A percentile compares a stretch with the other conserved stretches of the same genome.
phyloP scores from a whole-genome alignment of 2,329 filamentous ascomycete species.

The Aureobasidium sp. region DNA sequence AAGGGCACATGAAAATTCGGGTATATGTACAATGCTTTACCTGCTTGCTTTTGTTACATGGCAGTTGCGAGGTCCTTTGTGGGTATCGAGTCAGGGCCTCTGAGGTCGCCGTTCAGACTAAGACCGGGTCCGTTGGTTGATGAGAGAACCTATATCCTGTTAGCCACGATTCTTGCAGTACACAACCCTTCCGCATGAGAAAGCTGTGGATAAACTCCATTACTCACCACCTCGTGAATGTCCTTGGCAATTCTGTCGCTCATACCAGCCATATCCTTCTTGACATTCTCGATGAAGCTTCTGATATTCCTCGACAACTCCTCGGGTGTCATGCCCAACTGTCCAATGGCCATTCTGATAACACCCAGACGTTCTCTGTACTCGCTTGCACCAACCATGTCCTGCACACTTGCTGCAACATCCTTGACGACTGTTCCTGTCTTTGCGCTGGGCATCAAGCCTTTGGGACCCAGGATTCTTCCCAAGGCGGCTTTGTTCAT shows the following conservation, averaged over 20 bases:
- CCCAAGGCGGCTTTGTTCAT: slow-evolving; percentile 76
- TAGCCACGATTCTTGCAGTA: not conserved
- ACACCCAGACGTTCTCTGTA: slow-evolving; percentile 83
- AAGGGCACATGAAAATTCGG: not conserved
- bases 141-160: slow-evolving; percentile 56
- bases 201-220: slow-evolving; percentile 31
- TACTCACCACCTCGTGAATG: slow-evolving; percentile 59
- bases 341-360: slow-evolving; percentile 81
- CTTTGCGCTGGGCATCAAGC: slow-evolving; percentile 87
- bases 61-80: slow-evolving; percentile 28
- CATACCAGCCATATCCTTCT: slow-evolving; percentile 62
- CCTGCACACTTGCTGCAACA: slow-evolving; percentile 63
- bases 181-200: not conserved
- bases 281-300: slow-evolving; percentile 65
- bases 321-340: slow-evolving; percentile 80
- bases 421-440: slow-evolving; percentile 82
- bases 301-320: slow-evolving; percentile 79
- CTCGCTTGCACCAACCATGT: slow-evolving; percentile 74
- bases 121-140: slow-evolving; percentile 82
- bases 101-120: slow-evolving; percentile 74
- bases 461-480: slow-evolving; percentile 75
- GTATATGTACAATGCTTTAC: slow-evolving; percentile 13
- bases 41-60: slow-evolving; percentile 6
- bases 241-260: slow-evolving; percentile 61
- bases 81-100: slow-evolving; percentile 47